Evolutionary conservation across 805 yeast species (phyloP), one percentile per base, ranked within the genome.

Genomic region (Kodamaea leandrae): DNA sequence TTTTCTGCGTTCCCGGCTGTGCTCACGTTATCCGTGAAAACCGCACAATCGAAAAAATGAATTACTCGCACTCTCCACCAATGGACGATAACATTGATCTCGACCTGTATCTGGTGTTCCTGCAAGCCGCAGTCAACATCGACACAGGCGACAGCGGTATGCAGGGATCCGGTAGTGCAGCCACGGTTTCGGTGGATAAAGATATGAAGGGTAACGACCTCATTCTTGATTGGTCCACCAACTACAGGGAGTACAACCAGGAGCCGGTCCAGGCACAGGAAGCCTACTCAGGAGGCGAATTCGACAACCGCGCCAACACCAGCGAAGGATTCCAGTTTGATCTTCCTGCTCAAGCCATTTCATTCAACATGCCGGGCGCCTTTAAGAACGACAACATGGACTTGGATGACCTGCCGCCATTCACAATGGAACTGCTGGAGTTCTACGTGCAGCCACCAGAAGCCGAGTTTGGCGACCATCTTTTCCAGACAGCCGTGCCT

Each of bases 391-490:
- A 47, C 24, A 43, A 32, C 15, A 63, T 66, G 71, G 72, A 66
- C 12, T 34, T 66, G 12, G 72, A 66, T 39, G 66, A 61, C 20
- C 53, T 60, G 14, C 69, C 70, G 7, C 68, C 66, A 12, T 63
- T 64, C 41, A 58, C 68, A 6, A 53, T 66, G 12, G 69, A 60
- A 27, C 32, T 27, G 32, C 32, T 10, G 13, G 32, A 27, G 13
- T 27, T 27, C 17, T 13, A 27, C 13, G 15, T 14, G 16, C 32
- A 27, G 13, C 32, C 9, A n/a, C 9, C 7, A 6, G 28, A n/a
- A 5, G n/a, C 9, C 21, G 33, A 30, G 33, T 30, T 6, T 16
- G 21, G 21, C 21, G 13, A 16, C 21, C 33, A 6, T 4, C 33
- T 30, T 21, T 30, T 30, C 17, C 20, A 6, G 21, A 21, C 25